These are phyloP conservation scores for Alternaria sp. DNA, from an alignment of 2,329 filamentous ascomycete genomes.

Conservation along the genomic window DNA sequence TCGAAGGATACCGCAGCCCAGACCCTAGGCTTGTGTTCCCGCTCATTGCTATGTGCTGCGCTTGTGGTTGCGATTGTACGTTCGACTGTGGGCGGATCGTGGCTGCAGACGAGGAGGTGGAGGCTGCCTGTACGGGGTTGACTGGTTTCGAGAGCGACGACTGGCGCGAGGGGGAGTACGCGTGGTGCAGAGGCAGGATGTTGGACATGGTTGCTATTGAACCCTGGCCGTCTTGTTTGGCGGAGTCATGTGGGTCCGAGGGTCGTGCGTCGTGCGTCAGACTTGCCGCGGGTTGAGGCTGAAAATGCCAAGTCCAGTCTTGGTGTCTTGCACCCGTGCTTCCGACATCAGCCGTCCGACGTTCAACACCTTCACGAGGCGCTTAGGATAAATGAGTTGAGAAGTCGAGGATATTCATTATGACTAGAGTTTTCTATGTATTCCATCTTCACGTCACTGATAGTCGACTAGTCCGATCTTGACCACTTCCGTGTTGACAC, in stretches of 20 bases:
- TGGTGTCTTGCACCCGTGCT: not conserved
- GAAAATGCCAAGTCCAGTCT: constrained; percentile 11
- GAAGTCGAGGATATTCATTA: too few species aligned
- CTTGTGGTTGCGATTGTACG: constrained; percentile 18
- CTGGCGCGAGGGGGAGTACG: constrained; percentile 22
- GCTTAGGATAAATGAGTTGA: too few species aligned
- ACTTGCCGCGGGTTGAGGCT: constrained; percentile 17
- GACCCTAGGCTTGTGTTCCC: constrained; percentile 34
- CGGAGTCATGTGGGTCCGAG: constrained; percentile 31
- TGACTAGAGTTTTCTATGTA: too few species aligned
- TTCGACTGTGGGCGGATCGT: constrained; percentile 9
- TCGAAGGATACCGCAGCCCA: constrained; percentile 87
- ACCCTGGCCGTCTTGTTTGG: constrained; percentile 19
- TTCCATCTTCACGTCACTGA: too few species aligned
- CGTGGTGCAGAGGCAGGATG: constrained; percentile 30
- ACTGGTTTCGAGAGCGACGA: constrained; percentile 14
- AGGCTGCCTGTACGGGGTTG: constrained; percentile 8
- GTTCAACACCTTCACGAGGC: not conserved
- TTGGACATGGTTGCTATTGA: constrained; percentile 31
- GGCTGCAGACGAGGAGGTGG: constrained; percentile 11
- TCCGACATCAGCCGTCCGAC: not conserved
- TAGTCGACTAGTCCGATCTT: too few species aligned
- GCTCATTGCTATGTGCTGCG: constrained; percentile 35
- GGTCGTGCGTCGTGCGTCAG: constrained; percentile 23
- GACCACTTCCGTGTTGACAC: too few species aligned